phyloP scores from a whole-genome alignment of 768 basidiomycete species.

The Phylloporus scabripes region DNA sequence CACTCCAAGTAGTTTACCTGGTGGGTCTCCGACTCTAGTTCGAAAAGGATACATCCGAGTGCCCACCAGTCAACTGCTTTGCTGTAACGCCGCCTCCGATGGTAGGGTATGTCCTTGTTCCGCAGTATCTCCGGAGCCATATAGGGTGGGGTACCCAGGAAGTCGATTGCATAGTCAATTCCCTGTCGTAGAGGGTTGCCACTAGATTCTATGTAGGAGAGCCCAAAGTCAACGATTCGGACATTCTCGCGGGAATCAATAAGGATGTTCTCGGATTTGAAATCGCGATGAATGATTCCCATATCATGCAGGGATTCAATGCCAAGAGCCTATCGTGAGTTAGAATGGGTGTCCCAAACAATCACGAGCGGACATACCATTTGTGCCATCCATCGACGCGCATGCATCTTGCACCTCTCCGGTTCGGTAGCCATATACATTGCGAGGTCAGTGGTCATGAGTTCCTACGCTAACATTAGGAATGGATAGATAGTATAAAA shows the following conservation, averaged over 20 bases:
- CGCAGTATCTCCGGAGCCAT: conserved; percentile 39
- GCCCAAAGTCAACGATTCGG: conserved; percentile 40
- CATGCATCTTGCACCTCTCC: conserved; percentile 23
- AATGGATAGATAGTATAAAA: not conserved
- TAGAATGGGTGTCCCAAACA: not conserved
- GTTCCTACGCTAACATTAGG: conserved; percentile 27
- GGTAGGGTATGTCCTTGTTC: conserved; percentile 14
- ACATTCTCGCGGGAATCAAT: conserved; percentile 39
- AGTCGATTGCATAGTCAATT: conserved; percentile 19
- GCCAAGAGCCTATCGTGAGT: conserved; percentile 33
- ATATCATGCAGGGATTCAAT: conserved; percentile 46
- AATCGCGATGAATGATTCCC: conserved; percentile 63
- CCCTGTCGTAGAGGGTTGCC: conserved; percentile 9
- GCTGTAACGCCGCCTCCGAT: conserved; percentile 25
- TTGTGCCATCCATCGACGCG: conserved; percentile 38
- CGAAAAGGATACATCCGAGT: conserved; percentile 37
- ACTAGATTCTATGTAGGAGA: conserved; percentile 25
- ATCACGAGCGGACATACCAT: conserved; percentile 23
- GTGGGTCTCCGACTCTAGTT: conserved; percentile 29
- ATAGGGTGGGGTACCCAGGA: conserved; percentile 33
- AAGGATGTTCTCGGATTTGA: conserved; percentile 70
- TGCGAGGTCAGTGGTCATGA: conserved; percentile 36
- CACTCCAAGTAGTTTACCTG: conserved; percentile 17
- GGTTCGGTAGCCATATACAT: conserved; percentile 25
- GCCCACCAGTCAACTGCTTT: conserved; percentile 38